Conservation (phyloP, 1,284 basidiomycete genomes). For the Naganishia sp. region DNA sequence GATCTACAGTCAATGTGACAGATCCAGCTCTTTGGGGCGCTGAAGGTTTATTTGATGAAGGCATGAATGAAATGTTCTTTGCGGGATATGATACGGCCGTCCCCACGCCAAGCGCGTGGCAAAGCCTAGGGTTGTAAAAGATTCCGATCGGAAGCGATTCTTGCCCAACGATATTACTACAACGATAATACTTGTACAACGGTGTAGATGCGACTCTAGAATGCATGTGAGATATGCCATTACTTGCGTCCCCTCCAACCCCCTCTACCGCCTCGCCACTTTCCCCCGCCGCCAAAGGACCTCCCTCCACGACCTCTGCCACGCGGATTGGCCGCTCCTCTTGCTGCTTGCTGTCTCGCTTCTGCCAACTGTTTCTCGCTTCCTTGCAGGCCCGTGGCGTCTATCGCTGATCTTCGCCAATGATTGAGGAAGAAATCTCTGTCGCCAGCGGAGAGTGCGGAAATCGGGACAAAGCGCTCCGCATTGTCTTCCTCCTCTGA, state of each 20-base stretch:
- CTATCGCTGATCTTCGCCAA: conserved; percentile 25
- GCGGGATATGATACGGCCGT: conserved; percentile 27
- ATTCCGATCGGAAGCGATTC: not conserved
- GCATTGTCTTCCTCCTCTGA: conserved; percentile 16
- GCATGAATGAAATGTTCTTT: conserved; percentile 30
- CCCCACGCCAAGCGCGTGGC: conserved; percentile 21
- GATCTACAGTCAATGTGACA: not conserved
- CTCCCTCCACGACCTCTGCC: conserved; percentile 19
- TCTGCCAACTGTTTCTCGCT: conserved; percentile 28
- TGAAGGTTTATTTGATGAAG: conserved; percentile 27
- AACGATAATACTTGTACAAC: not conserved
- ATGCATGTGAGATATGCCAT: not conserved
- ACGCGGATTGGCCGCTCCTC: not conserved
- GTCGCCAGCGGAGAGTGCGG: conserved; percentile 16
- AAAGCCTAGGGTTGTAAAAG: conserved; percentile 11
- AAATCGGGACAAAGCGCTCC: conserved; percentile 22
- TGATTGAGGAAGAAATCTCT: conserved; percentile 26
- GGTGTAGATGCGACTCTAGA: not conserved
- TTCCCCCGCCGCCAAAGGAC: conserved; percentile 4
- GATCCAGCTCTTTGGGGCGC: conserved; percentile 30
- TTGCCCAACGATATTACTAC: not conserved
- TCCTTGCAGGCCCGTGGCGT: conserved; percentile 13
- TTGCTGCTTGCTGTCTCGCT: conserved; percentile 7
- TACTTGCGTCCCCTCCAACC: conserved; percentile 20
- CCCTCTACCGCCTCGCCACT: conserved; percentile 7